Evolutionary conservation across 129 eudicot genomes (phyloP), one percentile per base, ranked within the genome.

Genomic region (Chrysanthemum makinoi): DNA sequence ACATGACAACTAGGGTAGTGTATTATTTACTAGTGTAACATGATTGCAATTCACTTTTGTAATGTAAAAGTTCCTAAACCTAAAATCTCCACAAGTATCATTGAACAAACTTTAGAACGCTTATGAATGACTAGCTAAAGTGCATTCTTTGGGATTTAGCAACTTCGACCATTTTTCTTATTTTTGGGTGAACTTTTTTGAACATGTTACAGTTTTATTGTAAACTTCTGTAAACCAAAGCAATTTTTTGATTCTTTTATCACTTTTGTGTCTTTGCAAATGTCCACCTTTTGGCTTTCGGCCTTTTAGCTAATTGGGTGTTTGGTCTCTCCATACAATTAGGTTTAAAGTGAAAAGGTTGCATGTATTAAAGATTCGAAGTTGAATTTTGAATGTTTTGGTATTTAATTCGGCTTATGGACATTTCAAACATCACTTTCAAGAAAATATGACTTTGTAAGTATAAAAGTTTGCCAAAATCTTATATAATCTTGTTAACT

Each of bases 361-460:
- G 35, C 35, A 30, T 30, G 35, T 30, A 30, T 30, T 30, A 30
- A 30, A 30, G 35, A 3, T 30, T 20, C 22, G 24, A 56, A 46
- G 15, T 57, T 57, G 66, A 70, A 44, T 12, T 46, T 20, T 72
- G 3, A 22, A 12, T 22, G 2, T 35, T 46, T 72, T 3, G 50
- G 48, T 47, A 46, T 12, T 56, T 57, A 28, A 28, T 30, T 30
- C 33, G 33, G 33, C 6, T 30, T 30, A 30, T 30, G 35, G 35
- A 30, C 35, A 30, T 30, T 65, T 75, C 49, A 28, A 57, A 75
- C 74, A 48, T 28, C 51, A 24, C 58, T 58, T 8, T 76, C 69
- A 67, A 76, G 47, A 14, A 58, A 55, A 65, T 56, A 76, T 6
- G 52, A 67, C 68, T 9, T 12, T 67, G 62, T 18, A 22, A 50